Evolutionary conservation across 2,329 filamentous ascomycete species (phyloP).

Genomic region (Alternaria sp.): DNA sequence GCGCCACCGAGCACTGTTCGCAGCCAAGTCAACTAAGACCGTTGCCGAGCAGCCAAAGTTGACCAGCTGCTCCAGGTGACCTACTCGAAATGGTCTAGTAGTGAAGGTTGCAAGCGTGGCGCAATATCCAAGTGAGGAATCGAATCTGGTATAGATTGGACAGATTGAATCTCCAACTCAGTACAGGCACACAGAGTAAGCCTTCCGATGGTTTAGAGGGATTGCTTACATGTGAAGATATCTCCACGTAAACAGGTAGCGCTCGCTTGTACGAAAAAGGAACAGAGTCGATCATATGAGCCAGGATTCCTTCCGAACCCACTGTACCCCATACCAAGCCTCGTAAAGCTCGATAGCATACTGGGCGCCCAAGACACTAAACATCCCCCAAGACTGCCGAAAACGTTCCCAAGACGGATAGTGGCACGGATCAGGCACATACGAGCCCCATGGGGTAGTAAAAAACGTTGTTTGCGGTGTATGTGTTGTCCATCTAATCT

Average conservation of each 20-base stretch:
- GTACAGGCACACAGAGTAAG: not conserved
- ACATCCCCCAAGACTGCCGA: not conserved
- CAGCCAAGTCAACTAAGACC: constrained; percentile 5
- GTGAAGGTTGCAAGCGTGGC: not conserved
- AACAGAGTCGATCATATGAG: not conserved
- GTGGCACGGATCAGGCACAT: not conserved
- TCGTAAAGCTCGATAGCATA: not conserved
- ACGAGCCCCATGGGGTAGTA: not conserved
- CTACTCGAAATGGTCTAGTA: not conserved
- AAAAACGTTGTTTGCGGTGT: not conserved
- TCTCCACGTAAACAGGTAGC: not conserved
- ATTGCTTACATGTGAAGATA: not conserved
- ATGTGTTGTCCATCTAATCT: not conserved
- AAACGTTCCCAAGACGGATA: not conserved
- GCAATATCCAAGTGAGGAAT: not conserved
- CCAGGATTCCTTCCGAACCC: not conserved
- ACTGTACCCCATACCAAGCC: constrained; percentile 1
- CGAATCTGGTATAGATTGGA: not conserved
- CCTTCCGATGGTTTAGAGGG: not conserved
- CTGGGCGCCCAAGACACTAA: constrained; percentile 1
- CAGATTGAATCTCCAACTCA: not conserved
- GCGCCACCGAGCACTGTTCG: not conserved
- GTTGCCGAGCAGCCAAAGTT: not conserved
- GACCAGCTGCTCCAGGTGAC: not conserved
- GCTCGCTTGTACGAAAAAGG: not conserved